Base-by-base conservation (phyloP, 2,329 filamentous ascomycete genomes). In the Dactylellina leptospora region DNA sequence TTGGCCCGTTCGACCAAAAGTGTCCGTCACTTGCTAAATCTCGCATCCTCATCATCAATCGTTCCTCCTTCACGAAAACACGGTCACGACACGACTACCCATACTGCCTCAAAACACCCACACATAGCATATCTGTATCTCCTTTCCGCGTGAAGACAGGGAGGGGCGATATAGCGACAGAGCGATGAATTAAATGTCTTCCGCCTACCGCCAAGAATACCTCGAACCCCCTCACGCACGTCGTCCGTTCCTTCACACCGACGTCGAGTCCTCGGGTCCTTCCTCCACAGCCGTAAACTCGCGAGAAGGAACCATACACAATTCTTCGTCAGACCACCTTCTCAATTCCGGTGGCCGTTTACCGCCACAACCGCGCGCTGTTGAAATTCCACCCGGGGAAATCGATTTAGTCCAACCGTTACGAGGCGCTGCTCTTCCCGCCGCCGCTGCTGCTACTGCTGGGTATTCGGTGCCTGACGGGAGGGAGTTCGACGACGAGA, bases 131-230 rank as follows among this genome's bases (percentile, higher is more conserved):
- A n/a, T n/a, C n/a, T n/a, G n/a, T n/a, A n/a, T n/a, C n/a, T n/a
- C n/a, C 42, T 8, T 50, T 16, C 22, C 47, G 4, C 20, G n/a
- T n/a, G n/a, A n/a, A n/a, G n/a, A n/a, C n/a, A n/a, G n/a, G n/a
- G n/a, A n/a, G n/a, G n/a, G n/a, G n/a, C n/a, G n/a, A n/a, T n/a
- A n/a, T n/a, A n/a, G n/a, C 8, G 18, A 36, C 13, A 55, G 51
- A 55, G 36, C 48, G 48, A 71, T 71, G 66, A 54, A 71, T 53
- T 71, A 71, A 71, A 71, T 71, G 66, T 71, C 58, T 56, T 63
- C 66, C 56, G 66, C 66, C 30, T 63, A 71, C 53, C 42, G 56
- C 66, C 66, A 60, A 40, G 59, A 71, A 40, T 71, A 63, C 23
- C 66, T 71, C 33, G 66, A 71, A 23, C 66, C 66, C n/a, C 66